A percentile compares a stretch with the other conserved stretches of the same genome.
Conservation (phyloP, 2,329 filamentous ascomycete genomes). For the Daldinia sp. region DNA sequence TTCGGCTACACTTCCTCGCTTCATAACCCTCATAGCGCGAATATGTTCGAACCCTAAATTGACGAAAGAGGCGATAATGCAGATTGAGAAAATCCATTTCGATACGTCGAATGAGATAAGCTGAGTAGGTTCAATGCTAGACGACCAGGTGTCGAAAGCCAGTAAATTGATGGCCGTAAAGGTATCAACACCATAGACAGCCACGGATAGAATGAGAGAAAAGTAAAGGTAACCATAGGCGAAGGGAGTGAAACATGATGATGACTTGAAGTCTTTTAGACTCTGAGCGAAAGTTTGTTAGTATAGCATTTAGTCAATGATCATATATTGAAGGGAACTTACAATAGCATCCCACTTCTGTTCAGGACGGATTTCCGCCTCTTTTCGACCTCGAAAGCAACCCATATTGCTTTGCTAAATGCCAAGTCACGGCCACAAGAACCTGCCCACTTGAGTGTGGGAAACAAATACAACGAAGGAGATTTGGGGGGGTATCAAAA, state of each 20-base stretch:
- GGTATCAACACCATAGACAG: slow-evolving; percentile 89
- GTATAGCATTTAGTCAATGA: slow-evolving; percentile 13
- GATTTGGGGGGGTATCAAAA: slow-evolving; percentile 33
- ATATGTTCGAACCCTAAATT: slow-evolving; percentile 85
- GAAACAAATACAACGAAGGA: slow-evolving; percentile 40
- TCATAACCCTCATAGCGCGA: slow-evolving; percentile 83
- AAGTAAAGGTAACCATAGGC: slow-evolving; percentile 90
- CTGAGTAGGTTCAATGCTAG: slow-evolving; percentile 77
- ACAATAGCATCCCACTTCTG: slow-evolving; percentile 97
- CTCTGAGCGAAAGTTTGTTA: slow-evolving; percentile 52
- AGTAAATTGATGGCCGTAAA: slow-evolving; percentile 95
- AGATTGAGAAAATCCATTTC: slow-evolving; percentile 95
- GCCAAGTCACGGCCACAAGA: slow-evolving; percentile 24
- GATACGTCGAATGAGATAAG: slow-evolving; percentile 80
- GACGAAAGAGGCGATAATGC: slow-evolving; percentile 90
- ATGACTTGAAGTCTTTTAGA: slow-evolving; percentile 82
- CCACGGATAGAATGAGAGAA: slow-evolving; percentile 80
- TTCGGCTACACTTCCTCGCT: slow-evolving; percentile 86
- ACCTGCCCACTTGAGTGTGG: slow-evolving; percentile 25
- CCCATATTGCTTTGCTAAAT: slow-evolving; percentile 66
- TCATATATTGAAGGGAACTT: slow-evolving; percentile 52
- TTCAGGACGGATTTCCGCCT: slow-evolving; percentile 77
- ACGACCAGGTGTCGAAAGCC: slow-evolving; percentile 89
- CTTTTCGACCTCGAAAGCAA: slow-evolving; percentile 69
- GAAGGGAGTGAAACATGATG: slow-evolving; percentile 79